Base-by-base conservation (phyloP, 1,284 basidiomycete species). In the Coriolopsis trogii region DNA sequence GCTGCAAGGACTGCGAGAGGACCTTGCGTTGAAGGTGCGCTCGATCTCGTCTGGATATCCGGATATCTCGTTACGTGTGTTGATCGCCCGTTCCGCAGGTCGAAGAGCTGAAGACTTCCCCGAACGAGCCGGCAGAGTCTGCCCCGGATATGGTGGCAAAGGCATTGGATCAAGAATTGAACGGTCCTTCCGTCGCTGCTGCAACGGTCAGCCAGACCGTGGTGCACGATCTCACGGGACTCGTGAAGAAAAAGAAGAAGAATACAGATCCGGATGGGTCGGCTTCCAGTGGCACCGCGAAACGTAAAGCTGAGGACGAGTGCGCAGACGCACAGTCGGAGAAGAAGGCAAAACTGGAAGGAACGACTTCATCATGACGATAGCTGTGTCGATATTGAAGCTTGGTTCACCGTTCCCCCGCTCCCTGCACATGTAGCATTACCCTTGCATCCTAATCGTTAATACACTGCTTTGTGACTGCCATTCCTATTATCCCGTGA, bases 171-270 rank as follows among this genome's bases (percentile, higher is more conserved):
- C 72, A 74, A 43, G 88, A 87, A 58, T 73, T 91, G 25, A 84
- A 84, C 49, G 71, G 66, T 13, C 65, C 75, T 10, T 51, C 63
- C 1, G 51, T 56, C 9, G 23, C 64, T 15, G 52, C 61, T 36
- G 62, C 63, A 5, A 61, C 64, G 20, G 62, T 13, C 36, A 16
- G 33, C 68, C 2, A 64, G 68, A n/a, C 33, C 57, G 70, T 75
- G 8, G 84, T 95, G 28, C 91, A 91, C 63, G 91, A 95, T 63
- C 73, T 95, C 39, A 93, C 90, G 4, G 79, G 80, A 10, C 86
- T 91, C 67, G 88, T 92, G 23, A 86, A 87, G 66, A 94, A 93
- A 77, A 93, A 92, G 77, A 92, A 90, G 70, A 87, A 84, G 66
- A 80, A 78, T 49, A 53, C 68, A 26, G 70, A 63, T n/a, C 50